Conservation (phyloP, 768 basidiomycete species). For the button mushroom (Agaricus bisporus) region DNA sequence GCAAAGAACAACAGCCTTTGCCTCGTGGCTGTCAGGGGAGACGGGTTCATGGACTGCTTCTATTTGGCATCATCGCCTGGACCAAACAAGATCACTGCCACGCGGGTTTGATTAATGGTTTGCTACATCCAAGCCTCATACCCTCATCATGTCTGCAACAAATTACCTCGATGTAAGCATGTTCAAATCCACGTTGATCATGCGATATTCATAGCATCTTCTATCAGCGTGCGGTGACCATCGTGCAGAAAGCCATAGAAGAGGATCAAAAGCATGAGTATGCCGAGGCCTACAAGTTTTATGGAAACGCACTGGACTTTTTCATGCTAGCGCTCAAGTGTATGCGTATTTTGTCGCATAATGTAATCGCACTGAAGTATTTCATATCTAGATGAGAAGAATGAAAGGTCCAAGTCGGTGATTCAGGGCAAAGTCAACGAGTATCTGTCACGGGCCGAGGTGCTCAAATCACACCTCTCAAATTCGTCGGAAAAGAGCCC, state of each 20-base stretch:
- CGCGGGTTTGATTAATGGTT: not conserved
- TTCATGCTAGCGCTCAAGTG: slow-evolving; percentile 98
- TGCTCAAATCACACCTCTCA: slow-evolving; percentile 76
- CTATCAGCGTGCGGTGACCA: slow-evolving; percentile 64
- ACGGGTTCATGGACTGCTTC: not conserved
- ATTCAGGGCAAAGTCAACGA: slow-evolving; percentile 87
- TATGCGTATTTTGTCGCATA: slow-evolving; percentile 20
- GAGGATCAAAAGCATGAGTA: slow-evolving; percentile 93
- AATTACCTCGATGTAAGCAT: slow-evolving; percentile 42
- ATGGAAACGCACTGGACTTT: slow-evolving; percentile 94
- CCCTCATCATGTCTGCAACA: slow-evolving; percentile 33
- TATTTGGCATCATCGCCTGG: slow-evolving; percentile 2
- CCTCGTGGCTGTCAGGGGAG: not conserved
- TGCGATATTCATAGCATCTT: not conserved
- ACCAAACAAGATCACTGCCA: slow-evolving; percentile 3
- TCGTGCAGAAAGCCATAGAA: slow-evolving; percentile 90
- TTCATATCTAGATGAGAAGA: slow-evolving; percentile 49
- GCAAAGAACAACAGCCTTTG: not conserved
- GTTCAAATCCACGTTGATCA: not conserved
- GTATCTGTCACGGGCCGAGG: slow-evolving; percentile 89
- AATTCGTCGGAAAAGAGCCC: slow-evolving; percentile 60
- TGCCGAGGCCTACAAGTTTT: slow-evolving; percentile 88
- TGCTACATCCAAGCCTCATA: not conserved
- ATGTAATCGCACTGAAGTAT: not conserved
- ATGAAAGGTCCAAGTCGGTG: slow-evolving; percentile 82